Conservation (phyloP, 768 basidiomycete genomes). For the Mrakia hoshinonis region DNA sequence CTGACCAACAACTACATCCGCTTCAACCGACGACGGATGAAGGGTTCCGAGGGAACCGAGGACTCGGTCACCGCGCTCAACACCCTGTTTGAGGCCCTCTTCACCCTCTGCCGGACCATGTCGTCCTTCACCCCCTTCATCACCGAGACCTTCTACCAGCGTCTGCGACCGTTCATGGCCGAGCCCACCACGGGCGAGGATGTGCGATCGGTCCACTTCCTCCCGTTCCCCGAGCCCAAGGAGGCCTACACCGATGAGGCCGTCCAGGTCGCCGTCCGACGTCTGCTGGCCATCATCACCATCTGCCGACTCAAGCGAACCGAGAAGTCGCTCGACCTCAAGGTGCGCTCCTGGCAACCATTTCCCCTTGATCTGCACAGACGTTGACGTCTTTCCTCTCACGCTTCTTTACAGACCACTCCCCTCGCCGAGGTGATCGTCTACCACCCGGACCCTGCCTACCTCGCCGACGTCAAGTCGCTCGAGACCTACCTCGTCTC, state of each 20-base stretch:
- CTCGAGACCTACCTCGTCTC: slow-evolving; percentile 82
- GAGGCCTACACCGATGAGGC: slow-evolving; percentile 88
- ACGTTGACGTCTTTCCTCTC: neutral
- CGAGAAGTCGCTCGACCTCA: slow-evolving; percentile 72
- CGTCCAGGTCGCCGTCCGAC: slow-evolving; percentile 86
- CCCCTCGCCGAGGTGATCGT: slow-evolving; percentile 85
- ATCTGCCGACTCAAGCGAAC: slow-evolving; percentile 82
- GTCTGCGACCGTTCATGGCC: slow-evolving; percentile 74
- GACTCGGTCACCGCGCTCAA: slow-evolving; percentile 84
- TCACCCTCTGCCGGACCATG: slow-evolving; percentile 93
- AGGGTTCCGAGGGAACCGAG: slow-evolving; percentile 84
- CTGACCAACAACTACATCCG: slow-evolving; percentile 99
- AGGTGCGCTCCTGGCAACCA: slow-evolving; percentile 49
- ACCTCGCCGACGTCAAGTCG: slow-evolving; percentile 73
- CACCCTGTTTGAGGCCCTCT: slow-evolving; percentile 87
- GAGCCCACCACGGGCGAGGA: slow-evolving; percentile 59
- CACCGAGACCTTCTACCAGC: slow-evolving; percentile 92
- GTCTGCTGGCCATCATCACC: slow-evolving; percentile 93
- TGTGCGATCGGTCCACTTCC: slow-evolving; percentile 86
- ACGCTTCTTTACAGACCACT: slow-evolving; percentile 48
- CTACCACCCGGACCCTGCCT: slow-evolving; percentile 79
- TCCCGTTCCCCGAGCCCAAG: slow-evolving; percentile 85
- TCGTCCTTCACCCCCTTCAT: slow-evolving; percentile 98
- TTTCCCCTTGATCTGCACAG: slow-evolving; percentile 12
- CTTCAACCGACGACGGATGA: slow-evolving; percentile 89